Evolutionary conservation across 345 rosid genomes (phyloP).

Genomic region (Syzygium grande): DNA sequence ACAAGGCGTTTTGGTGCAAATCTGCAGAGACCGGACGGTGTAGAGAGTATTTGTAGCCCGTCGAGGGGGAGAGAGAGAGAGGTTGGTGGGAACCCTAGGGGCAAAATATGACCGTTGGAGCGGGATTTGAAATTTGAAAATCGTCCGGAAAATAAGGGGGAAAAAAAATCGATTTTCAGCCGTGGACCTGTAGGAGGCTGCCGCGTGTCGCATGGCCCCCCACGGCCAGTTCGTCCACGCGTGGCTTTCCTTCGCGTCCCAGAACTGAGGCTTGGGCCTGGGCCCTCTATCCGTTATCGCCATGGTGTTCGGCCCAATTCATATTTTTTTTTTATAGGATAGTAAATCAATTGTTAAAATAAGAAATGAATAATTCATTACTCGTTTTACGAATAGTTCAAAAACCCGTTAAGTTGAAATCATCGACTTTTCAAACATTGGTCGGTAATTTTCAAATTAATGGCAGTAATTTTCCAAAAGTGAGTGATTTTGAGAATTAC

Average conservation of each 20-base stretch:
- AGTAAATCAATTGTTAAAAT: background rate
- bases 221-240: background rate
- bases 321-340: too few relatives aligned
- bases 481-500: background rate
- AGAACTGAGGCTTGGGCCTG: background rate
- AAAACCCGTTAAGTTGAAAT: background rate
- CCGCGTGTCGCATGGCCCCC: background rate
- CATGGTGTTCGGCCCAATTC: background rate
- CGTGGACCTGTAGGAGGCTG: background rate
- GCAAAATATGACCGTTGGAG: slow-evolving; percentile 39
- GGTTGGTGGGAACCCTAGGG: slow-evolving; percentile 24
- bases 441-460: background rate
- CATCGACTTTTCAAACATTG: background rate
- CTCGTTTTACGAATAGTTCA: accelerated
- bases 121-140: slow-evolving; percentile 25
- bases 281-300: background rate
- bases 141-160: background rate
- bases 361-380: background rate
- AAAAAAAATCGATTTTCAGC: background rate
- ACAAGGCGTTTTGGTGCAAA: slow-evolving; percentile 10
- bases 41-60: slow-evolving; percentile 10
- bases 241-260: background rate
- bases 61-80: background rate
- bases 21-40: background rate
- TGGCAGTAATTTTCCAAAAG: accelerated